Evolutionary conservation across 2,329 filamentous ascomycete genomes (phyloP).

Genomic region (Ciborinia camelliae): DNA sequence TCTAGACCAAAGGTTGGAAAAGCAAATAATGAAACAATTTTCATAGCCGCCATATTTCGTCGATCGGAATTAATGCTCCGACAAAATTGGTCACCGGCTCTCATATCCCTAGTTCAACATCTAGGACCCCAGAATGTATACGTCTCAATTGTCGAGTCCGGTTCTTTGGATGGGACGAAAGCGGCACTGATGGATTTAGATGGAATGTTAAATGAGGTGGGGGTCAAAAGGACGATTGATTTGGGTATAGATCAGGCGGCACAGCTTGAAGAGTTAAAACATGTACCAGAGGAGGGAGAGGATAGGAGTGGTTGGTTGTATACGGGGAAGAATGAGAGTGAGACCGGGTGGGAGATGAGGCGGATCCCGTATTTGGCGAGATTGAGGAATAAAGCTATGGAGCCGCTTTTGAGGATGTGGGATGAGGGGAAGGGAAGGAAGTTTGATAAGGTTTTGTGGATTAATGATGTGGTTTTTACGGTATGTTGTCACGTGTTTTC

Average conservation of each 20-base stretch:
- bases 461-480: constrained; percentile 61
- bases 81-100: constrained; percentile 58
- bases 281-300: constrained; percentile 23
- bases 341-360: constrained; percentile 41
- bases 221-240: constrained; percentile 41
- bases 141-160: constrained; percentile 65
- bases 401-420: constrained; percentile 26
- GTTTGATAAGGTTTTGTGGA: constrained; percentile 55
- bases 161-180: constrained; percentile 67
- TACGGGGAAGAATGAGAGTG: constrained; percentile 50
- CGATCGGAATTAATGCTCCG: constrained; percentile 60
- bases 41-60: constrained; percentile 67
- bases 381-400: constrained; percentile 61
- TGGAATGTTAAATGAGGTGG: constrained; percentile 47
- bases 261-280: constrained; percentile 22
- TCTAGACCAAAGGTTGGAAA: not conserved
- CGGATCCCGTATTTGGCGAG: constrained; percentile 67
- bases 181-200: constrained; percentile 57
- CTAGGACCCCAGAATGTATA: constrained; percentile 64
- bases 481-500: constrained; percentile 38
- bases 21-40: constrained; percentile 44
- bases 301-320: constrained; percentile 55
- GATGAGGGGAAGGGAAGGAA: constrained; percentile 38
- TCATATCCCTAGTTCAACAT: constrained; percentile 53
- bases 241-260: constrained; percentile 24